These are phyloP conservation scores for Kockiozyma suomiensis DNA, from an alignment of 805 yeast genomes.

Conservation along the genomic window DNA sequence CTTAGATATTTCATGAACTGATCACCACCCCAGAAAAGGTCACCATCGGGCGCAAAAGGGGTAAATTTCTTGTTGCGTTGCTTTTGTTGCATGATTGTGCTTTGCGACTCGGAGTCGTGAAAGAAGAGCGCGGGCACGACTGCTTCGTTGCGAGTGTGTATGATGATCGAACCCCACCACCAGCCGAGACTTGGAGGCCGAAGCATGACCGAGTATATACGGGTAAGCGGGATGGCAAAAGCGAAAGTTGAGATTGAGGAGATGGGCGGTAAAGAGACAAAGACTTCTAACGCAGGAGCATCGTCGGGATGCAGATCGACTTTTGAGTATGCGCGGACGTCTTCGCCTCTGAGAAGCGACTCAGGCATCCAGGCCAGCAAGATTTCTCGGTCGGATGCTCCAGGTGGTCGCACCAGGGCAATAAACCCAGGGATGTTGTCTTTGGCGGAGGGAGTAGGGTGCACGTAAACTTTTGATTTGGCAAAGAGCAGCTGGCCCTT, in stretches of 20 bases:
- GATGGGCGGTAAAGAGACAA: constrained; percentile 55
- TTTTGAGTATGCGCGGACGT: constrained; percentile 50
- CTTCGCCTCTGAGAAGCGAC: constrained; percentile 49
- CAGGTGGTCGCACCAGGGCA: constrained; percentile 59
- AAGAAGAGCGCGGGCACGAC: constrained; percentile 84
- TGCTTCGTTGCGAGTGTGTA: constrained; percentile 64
- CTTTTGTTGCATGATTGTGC: constrained; percentile 65
- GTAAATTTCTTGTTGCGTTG: constrained; percentile 66
- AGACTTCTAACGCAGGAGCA: constrained; percentile 37
- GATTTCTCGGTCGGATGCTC: constrained; percentile 53
- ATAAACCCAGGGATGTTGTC: constrained; percentile 84
- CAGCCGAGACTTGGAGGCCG: constrained; percentile 82
- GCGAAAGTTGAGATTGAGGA: constrained; percentile 64
- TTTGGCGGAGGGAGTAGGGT: constrained; percentile 69
- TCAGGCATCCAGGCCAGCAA: constrained; percentile 69
- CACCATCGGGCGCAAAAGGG: constrained; percentile 58
- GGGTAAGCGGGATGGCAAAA: constrained; percentile 62
- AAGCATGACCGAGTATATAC: constrained; percentile 76
- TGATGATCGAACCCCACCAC: constrained; percentile 87
- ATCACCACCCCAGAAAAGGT: constrained; percentile 89
- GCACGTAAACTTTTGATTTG: constrained; percentile 66
- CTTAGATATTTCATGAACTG: constrained; percentile 64
- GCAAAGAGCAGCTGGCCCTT: constrained; percentile 43
- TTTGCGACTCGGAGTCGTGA: constrained; percentile 85
- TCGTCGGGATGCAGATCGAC: constrained; percentile 52